These are phyloP conservation scores for Orobanche coerulescens DNA, from an alignment of 257 asterid genomes.

Conservation along the genomic window DNA sequence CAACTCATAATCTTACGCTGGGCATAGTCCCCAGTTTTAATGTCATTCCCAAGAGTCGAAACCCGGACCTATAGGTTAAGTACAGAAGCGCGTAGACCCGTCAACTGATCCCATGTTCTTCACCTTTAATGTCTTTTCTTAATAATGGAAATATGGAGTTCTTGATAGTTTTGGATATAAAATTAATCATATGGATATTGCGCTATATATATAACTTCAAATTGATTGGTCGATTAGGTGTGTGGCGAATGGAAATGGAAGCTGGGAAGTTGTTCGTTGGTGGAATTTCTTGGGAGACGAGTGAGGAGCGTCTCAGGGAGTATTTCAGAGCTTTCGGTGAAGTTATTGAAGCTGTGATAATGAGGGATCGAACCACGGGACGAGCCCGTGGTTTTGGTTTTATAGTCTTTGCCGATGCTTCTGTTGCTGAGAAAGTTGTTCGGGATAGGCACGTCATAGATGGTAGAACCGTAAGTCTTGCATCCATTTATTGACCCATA, in stretches of 20 bases:
- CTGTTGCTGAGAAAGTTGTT: constrained; percentile 46
- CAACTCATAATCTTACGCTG: no score
- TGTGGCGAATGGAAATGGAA: constrained; percentile 46
- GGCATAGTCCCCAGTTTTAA: no score
- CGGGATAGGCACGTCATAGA: constrained; percentile 44
- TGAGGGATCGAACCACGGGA: constrained; percentile 50
- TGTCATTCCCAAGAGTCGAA: no score
- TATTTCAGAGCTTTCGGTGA: constrained; percentile 43
- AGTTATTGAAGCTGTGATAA: constrained; percentile 44
- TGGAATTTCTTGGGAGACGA: constrained; percentile 53
- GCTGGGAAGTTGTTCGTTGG: constrained; percentile 46
- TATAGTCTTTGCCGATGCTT: constrained; percentile 37
- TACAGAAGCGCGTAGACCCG: no score
- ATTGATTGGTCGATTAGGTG: constrained; percentile 4
- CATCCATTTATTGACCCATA: not conserved
- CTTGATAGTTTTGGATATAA: not conserved
- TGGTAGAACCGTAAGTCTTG: constrained; percentile 40
- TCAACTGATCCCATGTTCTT: constrained; percentile 35
- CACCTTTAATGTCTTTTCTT: not conserved
- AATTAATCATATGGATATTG: not conserved
- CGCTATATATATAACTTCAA: no score
- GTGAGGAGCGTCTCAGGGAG: constrained; percentile 39
- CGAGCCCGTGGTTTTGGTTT: constrained; percentile 60
- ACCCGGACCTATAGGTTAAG: no score
- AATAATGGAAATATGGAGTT: not conserved